These are phyloP conservation scores for Yamadazyma pseudoaaseri DNA, from an alignment of 1,139 yeast species.

Conservation along the genomic window DNA sequence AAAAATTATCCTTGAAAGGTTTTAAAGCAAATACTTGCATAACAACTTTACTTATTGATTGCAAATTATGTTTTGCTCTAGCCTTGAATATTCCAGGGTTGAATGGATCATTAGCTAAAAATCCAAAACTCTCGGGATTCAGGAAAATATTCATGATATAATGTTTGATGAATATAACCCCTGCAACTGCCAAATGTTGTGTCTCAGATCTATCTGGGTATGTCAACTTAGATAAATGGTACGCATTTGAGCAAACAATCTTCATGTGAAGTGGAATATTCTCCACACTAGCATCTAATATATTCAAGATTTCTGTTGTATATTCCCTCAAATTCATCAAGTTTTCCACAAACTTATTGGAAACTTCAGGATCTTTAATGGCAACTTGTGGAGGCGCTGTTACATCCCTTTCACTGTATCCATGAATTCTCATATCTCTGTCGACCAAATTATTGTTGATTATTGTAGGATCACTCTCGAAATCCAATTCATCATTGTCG, in stretches of 20 bases:
- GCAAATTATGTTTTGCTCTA: slow-evolving; percentile 48
- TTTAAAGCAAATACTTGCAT: slow-evolving; percentile 66
- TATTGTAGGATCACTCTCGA: slow-evolving; percentile 81
- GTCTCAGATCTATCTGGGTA: slow-evolving; percentile 54
- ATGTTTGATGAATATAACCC: slow-evolving; percentile 62
- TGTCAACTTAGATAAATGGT: slow-evolving; percentile 31
- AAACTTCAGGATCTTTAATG: slow-evolving; percentile 72
- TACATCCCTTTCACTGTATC: slow-evolving; percentile 29
- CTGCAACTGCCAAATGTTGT: slow-evolving; percentile 64
- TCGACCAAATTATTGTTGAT: slow-evolving; percentile 51
- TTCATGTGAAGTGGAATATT: slow-evolving; percentile 62
- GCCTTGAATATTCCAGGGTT: slow-evolving; percentile 26
- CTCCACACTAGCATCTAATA: slow-evolving; percentile 38
- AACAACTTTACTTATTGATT: slow-evolving; percentile 57
- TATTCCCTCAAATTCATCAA: slow-evolving; percentile 73
- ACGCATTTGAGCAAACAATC: slow-evolving; percentile 37
- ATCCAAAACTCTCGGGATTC: slow-evolving; percentile 68
- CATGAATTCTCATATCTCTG: slow-evolving; percentile 47
- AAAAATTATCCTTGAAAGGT: slow-evolving; percentile 68
- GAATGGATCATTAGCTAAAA: slow-evolving; percentile 26
- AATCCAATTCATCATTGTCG: slow-evolving; percentile 56
- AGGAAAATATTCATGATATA: slow-evolving; percentile 65
- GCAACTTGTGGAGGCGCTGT: slow-evolving; percentile 62
- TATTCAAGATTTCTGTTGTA: slow-evolving; percentile 53
- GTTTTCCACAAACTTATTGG: slow-evolving; percentile 67